A percentile compares a stretch with the other conserved stretches of the same genome.
These are phyloP conservation scores for Lathyrus sativus DNA, from an alignment of 306 rosid genomes.

Conservation along the genomic window DNA sequence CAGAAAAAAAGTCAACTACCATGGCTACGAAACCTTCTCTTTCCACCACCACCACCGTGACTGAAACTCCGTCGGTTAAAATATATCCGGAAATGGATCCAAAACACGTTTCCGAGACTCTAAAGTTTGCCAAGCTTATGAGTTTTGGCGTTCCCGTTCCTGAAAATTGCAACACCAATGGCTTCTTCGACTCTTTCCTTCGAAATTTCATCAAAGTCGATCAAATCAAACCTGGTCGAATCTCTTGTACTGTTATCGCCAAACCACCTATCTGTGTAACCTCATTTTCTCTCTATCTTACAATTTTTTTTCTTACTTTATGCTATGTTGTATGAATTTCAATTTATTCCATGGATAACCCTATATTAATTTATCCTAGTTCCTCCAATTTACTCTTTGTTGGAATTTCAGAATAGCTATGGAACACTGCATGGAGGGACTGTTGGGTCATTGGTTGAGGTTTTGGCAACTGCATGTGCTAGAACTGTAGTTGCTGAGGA, in stretches of 20 bases:
- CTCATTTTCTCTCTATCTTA: neutral
- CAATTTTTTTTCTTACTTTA: too few species aligned
- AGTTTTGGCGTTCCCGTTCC: neutral
- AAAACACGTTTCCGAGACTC: neutral
- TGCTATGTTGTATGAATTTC: too few species aligned
- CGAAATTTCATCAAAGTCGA: conserved; percentile 15
- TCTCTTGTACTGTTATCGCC: conserved; percentile 1
- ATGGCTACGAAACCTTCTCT: conserved; percentile 25
- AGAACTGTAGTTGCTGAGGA: conserved; percentile 51
- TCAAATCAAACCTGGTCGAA: conserved; percentile 19
- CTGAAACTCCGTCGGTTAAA: neutral
- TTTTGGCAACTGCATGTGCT: conserved; percentile 49
- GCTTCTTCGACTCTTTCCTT: neutral
- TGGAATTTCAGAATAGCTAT: conserved; percentile 48
- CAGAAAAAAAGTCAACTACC: neutral
- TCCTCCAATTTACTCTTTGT: neutral
- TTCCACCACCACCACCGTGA: neutral
- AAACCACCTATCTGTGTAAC: conserved; percentile 36
- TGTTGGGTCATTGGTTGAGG: conserved; percentile 44
- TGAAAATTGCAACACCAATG: conserved; percentile 1
- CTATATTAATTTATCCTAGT: too few species aligned
- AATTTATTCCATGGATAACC: too few species aligned
- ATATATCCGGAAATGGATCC: neutral
- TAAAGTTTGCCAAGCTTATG: neutral
- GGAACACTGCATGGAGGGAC: conserved; percentile 52